A percentile compares a stretch with the other conserved stretches of the same genome.
Conservation (phyloP, 169 alveolate genomes). For the Cryptosporidium felis region DNA sequence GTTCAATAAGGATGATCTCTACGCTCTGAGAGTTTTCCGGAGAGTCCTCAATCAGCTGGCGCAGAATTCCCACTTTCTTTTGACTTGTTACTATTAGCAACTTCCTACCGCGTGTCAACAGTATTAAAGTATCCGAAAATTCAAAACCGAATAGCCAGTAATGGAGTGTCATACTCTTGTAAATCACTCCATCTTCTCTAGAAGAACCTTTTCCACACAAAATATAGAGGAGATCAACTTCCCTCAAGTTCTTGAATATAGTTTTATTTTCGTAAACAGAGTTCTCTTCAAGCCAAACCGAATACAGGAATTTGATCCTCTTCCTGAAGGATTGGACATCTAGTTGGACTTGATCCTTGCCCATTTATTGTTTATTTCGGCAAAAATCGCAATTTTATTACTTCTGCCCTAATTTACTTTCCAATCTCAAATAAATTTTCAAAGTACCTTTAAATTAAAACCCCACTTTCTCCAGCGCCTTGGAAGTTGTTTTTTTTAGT, state of each 20-base stretch:
- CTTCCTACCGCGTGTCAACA: slow-evolving; percentile 79
- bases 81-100: slow-evolving; percentile 84
- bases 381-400: slow-evolving; percentile 21
- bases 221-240: slow-evolving; percentile 25
- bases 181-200: slow-evolving; percentile 59
- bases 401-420: slow-evolving; percentile 40
- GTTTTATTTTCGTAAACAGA: background rate
- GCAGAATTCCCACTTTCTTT: slow-evolving; percentile 78
- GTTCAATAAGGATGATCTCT: slow-evolving; percentile 20
- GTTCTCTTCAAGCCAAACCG: slow-evolving; percentile 56
- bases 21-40: background rate
- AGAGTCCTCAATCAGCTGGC: slow-evolving; percentile 15
- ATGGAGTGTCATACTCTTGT: slow-evolving; percentile 62
- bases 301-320: slow-evolving; percentile 42
- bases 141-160: slow-evolving; percentile 89
- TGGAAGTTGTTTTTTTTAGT: too few relatives aligned
- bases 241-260: background rate
- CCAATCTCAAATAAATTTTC: background rate
- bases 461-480: slow-evolving; percentile 46
- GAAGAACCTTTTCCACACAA: slow-evolving; percentile 70
- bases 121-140: slow-evolving; percentile 87
- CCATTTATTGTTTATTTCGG: slow-evolving; percentile 38
- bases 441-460: background rate
- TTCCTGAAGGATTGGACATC: slow-evolving; percentile 47
- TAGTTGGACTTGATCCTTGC: slow-evolving; percentile 41